Conservation (phyloP, 768 basidiomycete species). For the Piloderma croceum region DNA sequence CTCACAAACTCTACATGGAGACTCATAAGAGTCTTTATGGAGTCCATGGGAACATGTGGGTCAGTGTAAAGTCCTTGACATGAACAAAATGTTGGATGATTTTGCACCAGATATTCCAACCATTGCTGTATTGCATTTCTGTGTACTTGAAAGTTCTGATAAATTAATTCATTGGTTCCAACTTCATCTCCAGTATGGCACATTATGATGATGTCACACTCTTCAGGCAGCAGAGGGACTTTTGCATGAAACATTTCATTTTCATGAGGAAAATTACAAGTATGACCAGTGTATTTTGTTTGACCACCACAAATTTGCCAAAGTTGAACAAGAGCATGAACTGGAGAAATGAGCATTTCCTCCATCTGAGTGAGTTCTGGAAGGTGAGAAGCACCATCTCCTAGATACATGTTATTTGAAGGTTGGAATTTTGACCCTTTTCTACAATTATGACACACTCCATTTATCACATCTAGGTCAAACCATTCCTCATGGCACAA, state of each 20-base stretch:
- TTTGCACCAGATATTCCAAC: too few species aligned
- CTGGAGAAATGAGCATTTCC: slow-evolving; percentile 6
- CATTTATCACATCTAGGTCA: too few species aligned
- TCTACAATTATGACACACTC: too few species aligned
- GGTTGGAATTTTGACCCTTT: slow-evolving; percentile 4
- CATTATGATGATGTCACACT: slow-evolving; percentile 8
- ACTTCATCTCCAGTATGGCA: neutral
- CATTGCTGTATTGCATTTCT: neutral
- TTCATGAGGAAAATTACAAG: slow-evolving; percentile 8
- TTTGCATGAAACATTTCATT: slow-evolving; percentile 5
- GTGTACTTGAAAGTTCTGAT: slow-evolving; percentile 6
- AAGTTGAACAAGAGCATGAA: slow-evolving; percentile 4
- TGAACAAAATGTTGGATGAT: too few species aligned
- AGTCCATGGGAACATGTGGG: too few species aligned
- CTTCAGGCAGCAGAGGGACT: slow-evolving; percentile 7
- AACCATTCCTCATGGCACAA: too few species aligned
- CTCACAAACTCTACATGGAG: too few species aligned
- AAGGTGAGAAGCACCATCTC: slow-evolving; percentile 5
- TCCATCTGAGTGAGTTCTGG: slow-evolving; percentile 9
- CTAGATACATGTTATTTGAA: slow-evolving; percentile 9
- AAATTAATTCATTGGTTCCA: neutral
- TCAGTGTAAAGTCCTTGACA: too few species aligned
- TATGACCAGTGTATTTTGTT: slow-evolving; percentile 4
- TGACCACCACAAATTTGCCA: slow-evolving; percentile 8
- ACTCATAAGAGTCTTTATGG: too few species aligned